Percentiles rank a stretch among this genome's conserved stretches.
phyloP scores from a whole-genome alignment of 2,329 filamentous ascomycete genomes.

The Verticillium isaacii region DNA sequence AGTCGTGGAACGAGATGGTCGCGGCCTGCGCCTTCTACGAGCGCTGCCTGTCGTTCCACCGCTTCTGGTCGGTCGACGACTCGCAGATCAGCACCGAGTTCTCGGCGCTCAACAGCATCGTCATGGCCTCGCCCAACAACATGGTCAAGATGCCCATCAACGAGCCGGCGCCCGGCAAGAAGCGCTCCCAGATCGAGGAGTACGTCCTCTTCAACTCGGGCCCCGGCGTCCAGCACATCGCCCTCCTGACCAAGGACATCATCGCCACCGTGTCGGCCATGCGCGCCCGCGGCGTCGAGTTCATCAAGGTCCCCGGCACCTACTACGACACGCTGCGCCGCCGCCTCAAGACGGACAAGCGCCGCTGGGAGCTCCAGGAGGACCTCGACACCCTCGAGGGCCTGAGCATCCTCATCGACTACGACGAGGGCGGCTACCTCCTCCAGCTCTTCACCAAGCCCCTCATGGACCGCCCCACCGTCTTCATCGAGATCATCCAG shows the following conservation, averaged over 20 bases:
- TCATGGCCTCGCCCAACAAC: constrained; percentile 83
- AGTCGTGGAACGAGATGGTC: constrained; percentile 87
- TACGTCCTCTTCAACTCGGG: constrained; percentile 87
- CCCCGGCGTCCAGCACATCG: constrained; percentile 89
- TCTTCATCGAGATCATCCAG: constrained; percentile 96
- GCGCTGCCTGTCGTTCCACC: constrained; percentile 83
- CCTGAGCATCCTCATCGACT: constrained; percentile 89
- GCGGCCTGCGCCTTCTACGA: constrained; percentile 72
- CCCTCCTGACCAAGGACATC: constrained; percentile 77
- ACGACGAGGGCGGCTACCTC: constrained; percentile 87
- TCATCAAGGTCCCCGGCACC: constrained; percentile 81
- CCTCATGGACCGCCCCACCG: constrained; percentile 88
- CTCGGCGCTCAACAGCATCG: constrained; percentile 80
- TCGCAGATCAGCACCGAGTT: constrained; percentile 89
- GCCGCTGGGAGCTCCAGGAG: constrained; percentile 65
- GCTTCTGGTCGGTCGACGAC: constrained; percentile 97
- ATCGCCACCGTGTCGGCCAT: constrained; percentile 71
- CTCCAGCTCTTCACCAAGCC: constrained; percentile 77
- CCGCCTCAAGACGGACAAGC: constrained; percentile 61
- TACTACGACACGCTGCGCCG: constrained; percentile 78
- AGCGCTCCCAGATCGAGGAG: constrained; percentile 92
- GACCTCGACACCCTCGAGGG: constrained; percentile 72
- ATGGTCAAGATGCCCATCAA: constrained; percentile 98
- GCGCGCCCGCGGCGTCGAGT: constrained; percentile 83
- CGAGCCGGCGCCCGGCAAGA: constrained; percentile 86